Percentiles rank a stretch among this genome's conserved stretches.
phyloP scores from a whole-genome alignment of 2,329 filamentous ascomycete genomes.

The Pestalotiopsis sp. region DNA sequence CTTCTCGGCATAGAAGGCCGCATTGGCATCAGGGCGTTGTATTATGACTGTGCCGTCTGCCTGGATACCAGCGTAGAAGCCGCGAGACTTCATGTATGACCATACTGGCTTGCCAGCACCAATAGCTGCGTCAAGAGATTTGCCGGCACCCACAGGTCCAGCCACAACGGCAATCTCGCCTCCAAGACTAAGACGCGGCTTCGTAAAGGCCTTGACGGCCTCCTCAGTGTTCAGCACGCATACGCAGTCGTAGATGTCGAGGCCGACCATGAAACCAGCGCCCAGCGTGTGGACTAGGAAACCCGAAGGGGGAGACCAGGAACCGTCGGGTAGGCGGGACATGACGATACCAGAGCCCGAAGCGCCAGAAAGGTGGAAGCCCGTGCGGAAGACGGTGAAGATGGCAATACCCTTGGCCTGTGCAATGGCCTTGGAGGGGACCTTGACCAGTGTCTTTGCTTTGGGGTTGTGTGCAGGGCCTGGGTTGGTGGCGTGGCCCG shows the following conservation, averaged over 20 bases:
- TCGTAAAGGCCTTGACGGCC: slow-evolving; percentile 76
- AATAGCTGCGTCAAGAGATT: slow-evolving; percentile 68
- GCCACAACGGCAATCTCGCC: slow-evolving; percentile 78
- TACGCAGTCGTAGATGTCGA: slow-evolving; percentile 89
- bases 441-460: slow-evolving; percentile 52
- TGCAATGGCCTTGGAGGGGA: slow-evolving; percentile 61
- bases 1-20: slow-evolving; percentile 76
- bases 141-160: slow-evolving; percentile 70
- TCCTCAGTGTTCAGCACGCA: slow-evolving; percentile 80
- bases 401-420: slow-evolving; percentile 71
- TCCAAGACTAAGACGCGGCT: slow-evolving; percentile 74
- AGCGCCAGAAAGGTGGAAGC: slow-evolving; percentile 66
- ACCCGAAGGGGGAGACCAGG: slow-evolving; percentile 80
- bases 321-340: slow-evolving; percentile 62
- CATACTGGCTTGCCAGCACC: slow-evolving; percentile 62
- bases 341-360: slow-evolving; percentile 68
- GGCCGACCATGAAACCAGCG: slow-evolving; percentile 76
- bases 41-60: slow-evolving; percentile 86
- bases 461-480: slow-evolving; percentile 32
- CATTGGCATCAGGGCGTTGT: slow-evolving; percentile 85
- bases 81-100: slow-evolving; percentile 87
- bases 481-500: slow-evolving; percentile 25
- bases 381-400: slow-evolving; percentile 71
- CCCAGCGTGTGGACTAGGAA: slow-evolving; percentile 82
- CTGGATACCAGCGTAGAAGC: slow-evolving; percentile 84